Conservation (phyloP, 495 filamentous ascomycete species). For the Usnea hakonensis region DNA sequence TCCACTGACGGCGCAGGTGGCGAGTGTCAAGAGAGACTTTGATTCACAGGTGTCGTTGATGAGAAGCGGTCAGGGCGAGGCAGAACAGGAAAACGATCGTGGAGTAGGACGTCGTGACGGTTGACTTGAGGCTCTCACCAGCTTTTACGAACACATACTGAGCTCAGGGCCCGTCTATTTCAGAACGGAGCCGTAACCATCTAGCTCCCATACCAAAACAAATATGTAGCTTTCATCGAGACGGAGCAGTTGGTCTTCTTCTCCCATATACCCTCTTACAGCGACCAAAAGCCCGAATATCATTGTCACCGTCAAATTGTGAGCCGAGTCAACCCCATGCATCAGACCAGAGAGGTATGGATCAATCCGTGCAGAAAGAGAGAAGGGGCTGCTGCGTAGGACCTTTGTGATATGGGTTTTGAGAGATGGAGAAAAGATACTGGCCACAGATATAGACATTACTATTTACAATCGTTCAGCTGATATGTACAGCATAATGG, state of each 20-base stretch:
- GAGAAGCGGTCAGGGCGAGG: background rate
- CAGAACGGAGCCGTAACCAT: too few species aligned
- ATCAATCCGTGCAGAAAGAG: background rate
- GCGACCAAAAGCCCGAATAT: background rate
- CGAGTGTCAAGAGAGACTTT: constrained; percentile 41
- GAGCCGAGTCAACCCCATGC: background rate
- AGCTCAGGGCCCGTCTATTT: background rate
- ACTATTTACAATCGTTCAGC: background rate
- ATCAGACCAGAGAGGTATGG: background rate
- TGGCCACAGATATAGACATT: background rate
- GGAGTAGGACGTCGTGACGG: background rate
- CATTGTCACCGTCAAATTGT: background rate
- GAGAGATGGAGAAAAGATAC: background rate
- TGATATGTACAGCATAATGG: background rate
- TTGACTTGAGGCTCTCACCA: background rate
- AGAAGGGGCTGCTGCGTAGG: background rate
- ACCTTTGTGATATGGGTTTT: background rate
- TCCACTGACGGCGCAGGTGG: constrained; percentile 48
- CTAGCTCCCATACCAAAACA: too few species aligned
- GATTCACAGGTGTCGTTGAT: constrained; percentile 16
- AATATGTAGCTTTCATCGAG: too few species aligned
- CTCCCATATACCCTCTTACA: too few species aligned
- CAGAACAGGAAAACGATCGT: background rate
- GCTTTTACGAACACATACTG: background rate
- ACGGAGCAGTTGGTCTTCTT: too few species aligned